Evolutionary conservation across 2,329 filamentous ascomycete genomes (phyloP).

Genomic region (Trichoderma cornu-damae): DNA sequence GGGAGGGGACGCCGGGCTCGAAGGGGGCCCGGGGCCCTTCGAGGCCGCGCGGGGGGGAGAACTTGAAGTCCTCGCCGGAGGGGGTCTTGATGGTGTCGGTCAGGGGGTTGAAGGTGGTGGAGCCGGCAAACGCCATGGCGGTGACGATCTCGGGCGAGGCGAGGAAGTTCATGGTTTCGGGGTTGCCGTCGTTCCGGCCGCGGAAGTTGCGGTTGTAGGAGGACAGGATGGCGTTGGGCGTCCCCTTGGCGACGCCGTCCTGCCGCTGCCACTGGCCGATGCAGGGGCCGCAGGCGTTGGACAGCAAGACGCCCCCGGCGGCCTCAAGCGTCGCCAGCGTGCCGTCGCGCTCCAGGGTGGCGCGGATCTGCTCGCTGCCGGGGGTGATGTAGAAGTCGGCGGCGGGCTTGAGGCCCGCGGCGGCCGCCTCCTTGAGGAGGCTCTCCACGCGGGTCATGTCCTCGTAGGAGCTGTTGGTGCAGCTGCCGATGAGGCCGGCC

Average conservation of each 20-base stretch:
- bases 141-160: slow-evolving; percentile 96
- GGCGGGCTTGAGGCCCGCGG: slow-evolving; percentile 84
- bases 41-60: slow-evolving; percentile 69
- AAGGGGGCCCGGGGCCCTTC: slow-evolving; percentile 62
- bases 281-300: slow-evolving; percentile 91
- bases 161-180: slow-evolving; percentile 96
- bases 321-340: slow-evolving; percentile 80
- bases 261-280: slow-evolving; percentile 95
- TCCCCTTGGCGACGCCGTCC: slow-evolving; percentile 77
- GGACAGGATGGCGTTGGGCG: slow-evolving; percentile 87
- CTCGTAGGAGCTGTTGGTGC: slow-evolving; percentile 97
- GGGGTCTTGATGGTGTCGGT: slow-evolving; percentile 79
- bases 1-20: slow-evolving; percentile 67
- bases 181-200: slow-evolving; percentile 93
- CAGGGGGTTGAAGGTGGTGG: slow-evolving; percentile 92
- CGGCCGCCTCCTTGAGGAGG: slow-evolving; percentile 83
- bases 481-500: slow-evolving; percentile 92
- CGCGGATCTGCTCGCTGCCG: slow-evolving; percentile 92
- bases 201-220: slow-evolving; percentile 99
- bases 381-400: slow-evolving; percentile 94
- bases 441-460: slow-evolving; percentile 96
- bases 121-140: slow-evolving; percentile 88
- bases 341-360: slow-evolving; percentile 83
- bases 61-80: slow-evolving; percentile 76
- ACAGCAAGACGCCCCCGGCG: slow-evolving; percentile 82